Percentiles rank a stretch among this genome's conserved stretches.
phyloP scores from a whole-genome alignment of 2,329 filamentous ascomycete genomes.

The Phaeosphaeriaceae sp. region DNA sequence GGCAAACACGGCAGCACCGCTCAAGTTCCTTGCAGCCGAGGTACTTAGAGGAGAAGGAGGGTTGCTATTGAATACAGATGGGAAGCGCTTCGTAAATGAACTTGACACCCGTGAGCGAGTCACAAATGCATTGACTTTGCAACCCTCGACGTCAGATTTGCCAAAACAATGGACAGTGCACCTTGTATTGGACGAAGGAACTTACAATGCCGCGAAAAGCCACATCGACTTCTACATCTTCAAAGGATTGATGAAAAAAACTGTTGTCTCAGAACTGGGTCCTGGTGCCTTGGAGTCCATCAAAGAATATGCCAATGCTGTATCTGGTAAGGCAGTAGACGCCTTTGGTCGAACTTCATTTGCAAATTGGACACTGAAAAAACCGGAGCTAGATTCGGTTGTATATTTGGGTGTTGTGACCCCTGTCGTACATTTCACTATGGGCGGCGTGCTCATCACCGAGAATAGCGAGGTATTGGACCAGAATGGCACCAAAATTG shows the following conservation, averaged over 20 bases:
- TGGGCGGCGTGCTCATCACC: conserved; percentile 68
- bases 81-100: conserved; percentile 67
- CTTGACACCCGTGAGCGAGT: conserved; percentile 65
- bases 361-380: conserved; percentile 61
- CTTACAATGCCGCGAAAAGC: conserved; percentile 58
- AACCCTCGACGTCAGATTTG: conserved; percentile 26
- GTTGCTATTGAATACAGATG: conserved; percentile 57
- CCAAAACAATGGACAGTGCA: conserved; percentile 64
- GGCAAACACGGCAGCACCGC: conserved; percentile 50
- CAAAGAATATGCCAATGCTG: conserved; percentile 57
- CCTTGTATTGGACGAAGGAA: conserved; percentile 66
- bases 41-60: conserved; percentile 68
- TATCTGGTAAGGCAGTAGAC: conserved; percentile 51
- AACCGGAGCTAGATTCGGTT: conserved; percentile 58
- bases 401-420: conserved; percentile 67
- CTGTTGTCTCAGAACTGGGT: conserved; percentile 59
- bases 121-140: conserved; percentile 59
- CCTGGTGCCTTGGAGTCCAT: conserved; percentile 50
- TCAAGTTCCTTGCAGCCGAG: conserved; percentile 70
- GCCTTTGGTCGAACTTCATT: conserved; percentile 58
- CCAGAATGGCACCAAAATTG: conserved; percentile 52
- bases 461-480: conserved; percentile 59
- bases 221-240: conserved; percentile 69
- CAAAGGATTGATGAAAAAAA: conserved; percentile 66
- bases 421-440: conserved; percentile 70